These are phyloP conservation scores for Takashimella koratensis DNA, from an alignment of 1,284 basidiomycete genomes.

Conservation along the genomic window DNA sequence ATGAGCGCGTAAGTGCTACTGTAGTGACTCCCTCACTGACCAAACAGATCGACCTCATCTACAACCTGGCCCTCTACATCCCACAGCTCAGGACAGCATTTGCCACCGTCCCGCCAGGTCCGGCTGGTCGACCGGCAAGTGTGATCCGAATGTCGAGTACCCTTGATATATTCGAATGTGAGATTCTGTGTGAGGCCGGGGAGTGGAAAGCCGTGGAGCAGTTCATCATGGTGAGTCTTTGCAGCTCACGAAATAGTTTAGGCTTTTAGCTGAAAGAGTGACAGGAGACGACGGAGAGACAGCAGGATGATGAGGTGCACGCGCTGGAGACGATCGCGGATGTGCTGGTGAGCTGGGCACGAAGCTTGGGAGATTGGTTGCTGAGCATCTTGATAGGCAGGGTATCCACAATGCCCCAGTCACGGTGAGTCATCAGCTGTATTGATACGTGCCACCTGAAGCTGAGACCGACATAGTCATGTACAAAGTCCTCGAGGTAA, in stretches of 20 bases:
- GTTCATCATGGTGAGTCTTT: neutral
- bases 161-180: slow-evolving; percentile 1
- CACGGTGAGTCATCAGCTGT: neutral
- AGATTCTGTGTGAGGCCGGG: slow-evolving; percentile 9
- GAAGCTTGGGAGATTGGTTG: neutral
- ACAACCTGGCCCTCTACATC: slow-evolving; percentile 3
- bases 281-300: neutral
- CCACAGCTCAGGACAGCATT: neutral
- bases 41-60: neutral
- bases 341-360: slow-evolving; percentile 4
- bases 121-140: neutral
- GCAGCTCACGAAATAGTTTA: neutral
- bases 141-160: neutral
- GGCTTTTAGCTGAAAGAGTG: neutral
- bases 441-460: neutral
- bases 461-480: slow-evolving; percentile 1
- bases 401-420: neutral
- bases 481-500: slow-evolving; percentile 1
- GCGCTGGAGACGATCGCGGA: slow-evolving; percentile 1
- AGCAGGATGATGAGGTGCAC: neutral
- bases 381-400: neutral
- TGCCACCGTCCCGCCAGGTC: neutral
- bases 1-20: neutral
- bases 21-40: neutral
- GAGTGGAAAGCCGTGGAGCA: slow-evolving; percentile 2